phyloP scores from a whole-genome alignment of 345 rosid species.

The Schrenkiella parvula region DNA sequence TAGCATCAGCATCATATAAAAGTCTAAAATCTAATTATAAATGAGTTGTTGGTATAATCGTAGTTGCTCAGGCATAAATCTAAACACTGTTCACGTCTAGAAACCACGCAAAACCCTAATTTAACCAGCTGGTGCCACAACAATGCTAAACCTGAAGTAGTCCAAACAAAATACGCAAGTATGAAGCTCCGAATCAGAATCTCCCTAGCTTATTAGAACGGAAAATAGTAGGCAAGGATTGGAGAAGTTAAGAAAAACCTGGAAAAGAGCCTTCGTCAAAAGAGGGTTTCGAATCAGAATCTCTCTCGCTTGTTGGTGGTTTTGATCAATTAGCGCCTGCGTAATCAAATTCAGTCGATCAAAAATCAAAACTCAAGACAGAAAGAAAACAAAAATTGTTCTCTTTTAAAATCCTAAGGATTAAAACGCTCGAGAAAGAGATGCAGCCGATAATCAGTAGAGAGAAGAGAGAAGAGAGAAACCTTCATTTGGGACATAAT shows the following conservation, averaged over 20 bases:
- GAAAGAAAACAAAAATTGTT: background rate
- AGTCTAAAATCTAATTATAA: background rate
- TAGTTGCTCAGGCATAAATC: background rate
- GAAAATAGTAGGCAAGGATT: background rate
- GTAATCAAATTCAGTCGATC: background rate
- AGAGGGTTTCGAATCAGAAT: constrained; percentile 78
- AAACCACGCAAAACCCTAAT: constrained; percentile 24
- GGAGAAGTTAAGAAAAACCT: constrained; percentile 41
- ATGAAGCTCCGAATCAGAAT: background rate
- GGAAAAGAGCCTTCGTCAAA: constrained; percentile 90
- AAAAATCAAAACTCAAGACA: background rate
- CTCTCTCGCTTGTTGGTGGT: constrained; percentile 80
- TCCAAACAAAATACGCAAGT: background rate
- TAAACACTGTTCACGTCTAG: background rate
- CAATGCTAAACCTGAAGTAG: background rate
- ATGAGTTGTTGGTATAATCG: background rate
- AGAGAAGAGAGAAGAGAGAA: background rate
- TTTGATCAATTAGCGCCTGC: constrained; percentile 88
- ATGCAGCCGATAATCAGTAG: background rate
- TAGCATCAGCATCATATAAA: background rate
- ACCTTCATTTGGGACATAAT: constrained; percentile 96
- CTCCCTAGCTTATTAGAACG: background rate
- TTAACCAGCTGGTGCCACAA: background rate
- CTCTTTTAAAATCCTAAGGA: constrained; percentile 1
- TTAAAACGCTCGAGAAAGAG: background rate